Conservation (phyloP, 2,329 filamentous ascomycete species). For the Nothomitra cinnamomea region DNA sequence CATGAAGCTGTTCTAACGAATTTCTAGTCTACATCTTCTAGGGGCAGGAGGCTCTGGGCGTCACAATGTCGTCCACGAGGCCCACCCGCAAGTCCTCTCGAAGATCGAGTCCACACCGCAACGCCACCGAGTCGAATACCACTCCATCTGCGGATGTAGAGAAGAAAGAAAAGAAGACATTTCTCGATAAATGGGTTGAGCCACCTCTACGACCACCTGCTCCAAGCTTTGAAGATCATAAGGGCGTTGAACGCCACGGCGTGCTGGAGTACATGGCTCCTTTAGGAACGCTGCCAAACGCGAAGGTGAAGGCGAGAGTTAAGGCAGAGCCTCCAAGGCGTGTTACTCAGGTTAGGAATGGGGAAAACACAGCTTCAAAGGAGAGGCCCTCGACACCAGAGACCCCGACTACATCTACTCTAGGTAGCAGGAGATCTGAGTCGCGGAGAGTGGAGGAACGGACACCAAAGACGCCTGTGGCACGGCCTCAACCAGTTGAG, state of each 20-base stretch:
- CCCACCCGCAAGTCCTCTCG: conserved; percentile 13
- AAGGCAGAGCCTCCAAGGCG: conserved; percentile 27
- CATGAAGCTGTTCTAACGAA: background rate
- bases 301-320: conserved; percentile 39
- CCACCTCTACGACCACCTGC: conserved; percentile 34
- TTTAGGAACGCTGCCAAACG: conserved; percentile 52
- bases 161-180: conserved; percentile 20
- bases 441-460: conserved; percentile 1
- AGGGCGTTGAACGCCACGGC: conserved; percentile 53
- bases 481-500: background rate
- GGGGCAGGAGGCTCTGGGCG: conserved; percentile 4
- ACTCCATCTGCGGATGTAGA: conserved; percentile 7
- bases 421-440: background rate
- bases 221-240: conserved; percentile 62
- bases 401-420: background rate
- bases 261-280: conserved; percentile 74
- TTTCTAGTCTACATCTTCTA: conserved; percentile 1
- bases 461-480: conserved; percentile 1
- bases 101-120: conserved; percentile 17
- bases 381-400: conserved; percentile 6
- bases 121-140: background rate
- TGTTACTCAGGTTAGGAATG: conserved; percentile 24
- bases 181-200: conserved; percentile 36
- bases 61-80: conserved; percentile 13
- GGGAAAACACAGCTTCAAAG: conserved; percentile 18